Conservation (phyloP, 2,329 filamentous ascomycete genomes). For the Sclerotinia subarctica region DNA sequence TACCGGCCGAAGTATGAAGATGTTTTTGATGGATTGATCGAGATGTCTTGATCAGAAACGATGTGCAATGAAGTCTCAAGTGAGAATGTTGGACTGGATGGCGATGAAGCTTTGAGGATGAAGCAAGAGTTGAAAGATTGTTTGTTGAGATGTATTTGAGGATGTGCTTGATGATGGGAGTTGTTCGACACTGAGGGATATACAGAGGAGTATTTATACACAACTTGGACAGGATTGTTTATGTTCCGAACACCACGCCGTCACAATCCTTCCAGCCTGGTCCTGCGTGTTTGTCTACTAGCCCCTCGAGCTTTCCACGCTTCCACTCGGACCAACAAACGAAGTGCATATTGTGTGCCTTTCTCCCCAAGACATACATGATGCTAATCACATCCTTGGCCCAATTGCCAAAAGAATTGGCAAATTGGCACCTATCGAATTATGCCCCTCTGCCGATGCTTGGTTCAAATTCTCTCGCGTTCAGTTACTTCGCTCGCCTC, state of each 20-base stretch:
- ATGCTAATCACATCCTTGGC: constrained; percentile 19
- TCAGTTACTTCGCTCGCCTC: constrained; percentile 22
- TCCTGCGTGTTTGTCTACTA: constrained; percentile 17
- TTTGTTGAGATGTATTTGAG: constrained; percentile 25
- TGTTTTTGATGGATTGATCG: constrained; percentile 16
- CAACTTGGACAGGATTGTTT: constrained; percentile 11
- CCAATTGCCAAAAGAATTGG: constrained; percentile 5
- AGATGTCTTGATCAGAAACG: neutral
- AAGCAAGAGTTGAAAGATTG: constrained; percentile 22
- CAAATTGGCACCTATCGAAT: constrained; percentile 22
- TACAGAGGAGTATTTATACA: constrained; percentile 33
- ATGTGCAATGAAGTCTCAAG: constrained; percentile 3
- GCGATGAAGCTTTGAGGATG: constrained; percentile 26
- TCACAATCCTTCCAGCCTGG: constrained; percentile 21
- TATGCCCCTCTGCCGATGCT: constrained; percentile 17
- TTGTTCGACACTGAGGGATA: constrained; percentile 20
- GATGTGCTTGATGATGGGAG: constrained; percentile 29
- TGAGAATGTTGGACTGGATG: constrained; percentile 14
- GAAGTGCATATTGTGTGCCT: constrained; percentile 32
- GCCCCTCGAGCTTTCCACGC: constrained; percentile 18
- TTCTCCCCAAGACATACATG: constrained; percentile 22
- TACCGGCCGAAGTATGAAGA: constrained; percentile 29
- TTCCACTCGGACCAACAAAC: constrained; percentile 30
- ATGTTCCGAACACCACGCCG: constrained; percentile 19
- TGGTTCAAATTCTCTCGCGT: constrained; percentile 9